These are phyloP conservation scores for Talaromyces sp. DNA, from an alignment of 2,329 filamentous ascomycete species.

Conservation along the genomic window DNA sequence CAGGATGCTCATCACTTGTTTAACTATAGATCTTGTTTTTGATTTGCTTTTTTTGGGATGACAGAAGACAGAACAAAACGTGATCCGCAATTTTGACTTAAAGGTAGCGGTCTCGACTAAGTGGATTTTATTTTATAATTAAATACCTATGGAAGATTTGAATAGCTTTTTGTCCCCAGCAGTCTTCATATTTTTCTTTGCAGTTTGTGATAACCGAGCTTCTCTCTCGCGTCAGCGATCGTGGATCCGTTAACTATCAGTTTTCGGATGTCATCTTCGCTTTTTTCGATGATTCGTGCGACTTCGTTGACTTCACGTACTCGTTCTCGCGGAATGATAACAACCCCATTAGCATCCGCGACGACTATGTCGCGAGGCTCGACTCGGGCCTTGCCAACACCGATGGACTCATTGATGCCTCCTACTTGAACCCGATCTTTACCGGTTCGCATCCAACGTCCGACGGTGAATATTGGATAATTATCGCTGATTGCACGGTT, in stretches of 20 bases:
- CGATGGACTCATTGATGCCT: slow-evolving; percentile 29
- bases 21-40: no score
- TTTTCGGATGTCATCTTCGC: neutral
- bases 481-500: slow-evolving; percentile 28
- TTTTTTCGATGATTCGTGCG: neutral
- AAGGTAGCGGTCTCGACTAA: no score
- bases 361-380: neutral
- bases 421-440: slow-evolving; percentile 34
- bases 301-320: neutral
- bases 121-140: no score
- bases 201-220: neutral
- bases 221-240: neutral
- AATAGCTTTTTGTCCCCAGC: no score
- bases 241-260: neutral
- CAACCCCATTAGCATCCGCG: neutral
- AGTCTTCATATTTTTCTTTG: no score
- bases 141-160: no score
- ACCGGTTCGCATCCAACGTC: slow-evolving; percentile 35
- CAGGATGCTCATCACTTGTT: no score
- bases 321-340: neutral
- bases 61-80: no score
- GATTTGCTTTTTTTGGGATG: no score
- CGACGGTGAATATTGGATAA: slow-evolving; percentile 32
- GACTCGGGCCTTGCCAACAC: slow-evolving; percentile 24
- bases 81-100: no score